Evolutionary conservation across 805 yeast species (phyloP).

Genomic region (Starmerella ratchasimensis): DNA sequence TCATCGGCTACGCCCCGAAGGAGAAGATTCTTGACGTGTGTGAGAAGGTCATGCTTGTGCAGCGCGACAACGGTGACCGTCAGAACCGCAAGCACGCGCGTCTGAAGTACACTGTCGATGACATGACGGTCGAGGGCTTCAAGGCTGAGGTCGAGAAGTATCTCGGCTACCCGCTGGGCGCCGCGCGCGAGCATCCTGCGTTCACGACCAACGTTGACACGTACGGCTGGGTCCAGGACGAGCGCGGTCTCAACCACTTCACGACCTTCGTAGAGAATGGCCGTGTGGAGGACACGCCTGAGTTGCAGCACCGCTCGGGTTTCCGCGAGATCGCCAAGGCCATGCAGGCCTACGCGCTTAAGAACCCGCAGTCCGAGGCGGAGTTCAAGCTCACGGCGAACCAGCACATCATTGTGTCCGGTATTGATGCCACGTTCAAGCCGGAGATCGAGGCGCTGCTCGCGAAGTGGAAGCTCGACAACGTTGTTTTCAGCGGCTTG

Average conservation of each 20-base stretch:
- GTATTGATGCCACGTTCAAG: constrained; percentile 56
- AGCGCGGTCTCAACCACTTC: constrained; percentile 66
- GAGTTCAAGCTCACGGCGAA: constrained; percentile 91
- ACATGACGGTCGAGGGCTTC: constrained; percentile 77
- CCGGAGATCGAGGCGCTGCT: constrained; percentile 48
- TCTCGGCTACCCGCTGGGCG: constrained; percentile 62
- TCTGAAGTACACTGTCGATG: constrained; percentile 91
- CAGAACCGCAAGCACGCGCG: constrained; percentile 94
- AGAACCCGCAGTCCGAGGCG: constrained; percentile 29
- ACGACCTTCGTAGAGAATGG: constrained; percentile 94
- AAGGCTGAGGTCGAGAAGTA: constrained; percentile 68
- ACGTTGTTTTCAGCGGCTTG: constrained; percentile 66
- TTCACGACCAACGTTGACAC: constrained; percentile 79
- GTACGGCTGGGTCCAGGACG: constrained; percentile 86
- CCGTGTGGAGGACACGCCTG: constrained; percentile 85
- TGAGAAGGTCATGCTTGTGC: constrained; percentile 85
- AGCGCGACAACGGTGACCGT: constrained; percentile 91
- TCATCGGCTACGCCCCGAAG: constrained; percentile 59
- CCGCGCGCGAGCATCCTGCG: constrained; percentile 49
- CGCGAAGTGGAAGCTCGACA: constrained; percentile 66
- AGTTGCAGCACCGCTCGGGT: constrained; percentile 80
- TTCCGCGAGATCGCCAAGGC: constrained; percentile 62
- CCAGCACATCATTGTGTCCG: constrained; percentile 74
- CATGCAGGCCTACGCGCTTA: constrained; percentile 31
- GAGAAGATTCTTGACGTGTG: constrained; percentile 66